Conservation (phyloP, 1,284 basidiomycete species). For the Sutorius eximius region DNA sequence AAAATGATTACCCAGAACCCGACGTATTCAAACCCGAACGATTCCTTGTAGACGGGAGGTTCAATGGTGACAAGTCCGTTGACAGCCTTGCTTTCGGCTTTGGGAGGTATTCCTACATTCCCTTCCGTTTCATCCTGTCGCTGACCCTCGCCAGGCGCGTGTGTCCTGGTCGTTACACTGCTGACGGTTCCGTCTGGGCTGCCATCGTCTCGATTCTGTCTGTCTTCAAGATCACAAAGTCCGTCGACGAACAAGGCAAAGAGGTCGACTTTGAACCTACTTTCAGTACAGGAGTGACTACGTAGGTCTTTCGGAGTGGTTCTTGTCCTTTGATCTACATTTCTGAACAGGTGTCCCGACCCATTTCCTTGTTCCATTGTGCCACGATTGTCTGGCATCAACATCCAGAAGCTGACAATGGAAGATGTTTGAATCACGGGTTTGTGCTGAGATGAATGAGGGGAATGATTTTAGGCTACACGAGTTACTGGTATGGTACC, state of each 20-base stretch:
- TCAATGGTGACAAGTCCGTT: too few species aligned
- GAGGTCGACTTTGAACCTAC: neutral
- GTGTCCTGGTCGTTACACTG: neutral
- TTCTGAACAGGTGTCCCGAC: neutral
- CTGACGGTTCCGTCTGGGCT: constrained; percentile 22
- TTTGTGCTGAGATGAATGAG: neutral
- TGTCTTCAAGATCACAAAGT: constrained; percentile 18
- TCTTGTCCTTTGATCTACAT: neutral
- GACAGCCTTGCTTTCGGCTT: too few species aligned
- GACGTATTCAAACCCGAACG: too few species aligned
- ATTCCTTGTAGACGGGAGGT: too few species aligned
- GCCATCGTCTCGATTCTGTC: constrained; percentile 23
- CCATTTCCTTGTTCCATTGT: neutral
- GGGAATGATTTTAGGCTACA: neutral
- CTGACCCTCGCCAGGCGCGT: too few species aligned
- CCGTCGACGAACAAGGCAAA: neutral
- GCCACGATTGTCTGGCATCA: neutral
- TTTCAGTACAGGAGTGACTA: neutral
- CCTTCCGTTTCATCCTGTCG: too few species aligned
- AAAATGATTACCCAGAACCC: constrained; percentile 33
- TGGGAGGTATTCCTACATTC: too few species aligned
- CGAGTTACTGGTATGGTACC: neutral
- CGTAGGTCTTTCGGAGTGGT: neutral
- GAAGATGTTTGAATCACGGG: neutral
- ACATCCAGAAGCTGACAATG: neutral